Evolutionary conservation across 208 protist species (phyloP).

Genomic region (Leishmania arabica): DNA sequence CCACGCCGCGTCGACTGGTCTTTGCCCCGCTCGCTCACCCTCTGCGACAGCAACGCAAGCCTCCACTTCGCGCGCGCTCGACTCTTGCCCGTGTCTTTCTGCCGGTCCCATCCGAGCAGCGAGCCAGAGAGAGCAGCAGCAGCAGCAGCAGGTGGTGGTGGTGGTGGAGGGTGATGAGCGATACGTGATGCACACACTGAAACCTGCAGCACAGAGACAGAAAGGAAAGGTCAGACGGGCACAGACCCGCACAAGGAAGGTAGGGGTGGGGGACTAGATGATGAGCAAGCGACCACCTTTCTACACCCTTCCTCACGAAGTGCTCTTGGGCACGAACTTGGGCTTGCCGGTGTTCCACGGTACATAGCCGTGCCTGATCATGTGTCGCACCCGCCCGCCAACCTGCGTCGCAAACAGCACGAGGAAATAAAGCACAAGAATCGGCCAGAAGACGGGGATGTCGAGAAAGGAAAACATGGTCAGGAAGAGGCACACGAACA

Average conservation of each 20-base stretch:
- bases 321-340: slow-evolving; percentile 84
- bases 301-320: background rate
- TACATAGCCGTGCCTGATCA: slow-evolving; percentile 97
- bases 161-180: background rate
- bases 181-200: background rate
- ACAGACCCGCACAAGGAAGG: too few relatives aligned
- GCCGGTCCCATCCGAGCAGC: background rate
- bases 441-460: slow-evolving; percentile 99
- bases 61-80: background rate
- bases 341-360: slow-evolving; percentile 86
- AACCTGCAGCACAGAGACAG: too few relatives aligned
- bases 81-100: background rate
- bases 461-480: slow-evolving; percentile 95
- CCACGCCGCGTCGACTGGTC: background rate
- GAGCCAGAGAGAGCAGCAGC: background rate
- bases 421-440: slow-evolving; percentile 97
- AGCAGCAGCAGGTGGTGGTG: too few relatives aligned
- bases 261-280: background rate
- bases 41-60: background rate
- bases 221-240: background rate
- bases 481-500: slow-evolving; percentile 87
- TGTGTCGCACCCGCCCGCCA: slow-evolving; percentile 96
- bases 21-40: background rate
- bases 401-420: slow-evolving; percentile 94
- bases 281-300: background rate